Conservation (phyloP, 495 filamentous ascomycete species). For the Hypoxylon fuscum region DNA sequence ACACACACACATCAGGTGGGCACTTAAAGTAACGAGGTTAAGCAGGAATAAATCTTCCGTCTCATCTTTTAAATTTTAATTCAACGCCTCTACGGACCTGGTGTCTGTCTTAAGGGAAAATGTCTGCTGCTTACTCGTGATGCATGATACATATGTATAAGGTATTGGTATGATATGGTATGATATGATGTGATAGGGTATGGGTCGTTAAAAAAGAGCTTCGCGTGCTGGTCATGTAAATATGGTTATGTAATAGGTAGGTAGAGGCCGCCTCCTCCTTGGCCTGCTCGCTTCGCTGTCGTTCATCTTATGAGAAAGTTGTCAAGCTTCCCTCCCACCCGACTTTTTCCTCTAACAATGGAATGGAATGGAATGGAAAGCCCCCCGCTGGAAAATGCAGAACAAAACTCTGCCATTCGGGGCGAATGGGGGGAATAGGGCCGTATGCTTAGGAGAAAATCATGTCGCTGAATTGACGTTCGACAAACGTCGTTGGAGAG, state of each 20-base stretch:
- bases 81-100: too few species aligned
- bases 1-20: too few species aligned
- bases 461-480: slow-evolving; percentile 8
- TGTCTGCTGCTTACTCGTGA: not conserved
- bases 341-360: slow-evolving; percentile 16
- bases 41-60: too few species aligned
- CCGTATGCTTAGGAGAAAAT: not conserved
- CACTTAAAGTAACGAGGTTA: too few species aligned
- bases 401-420: slow-evolving; percentile 17
- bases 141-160: not conserved
- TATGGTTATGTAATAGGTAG: too few species aligned
- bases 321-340: slow-evolving; percentile 13
- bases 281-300: not conserved
- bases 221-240: slow-evolving; percentile 1
- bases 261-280: not conserved
- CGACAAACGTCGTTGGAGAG: not conserved
- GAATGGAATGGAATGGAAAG: too few species aligned
- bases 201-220: not conserved
- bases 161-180: not conserved
- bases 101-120: too few species aligned
- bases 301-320: slow-evolving; percentile 1
- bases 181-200: too few species aligned
- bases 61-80: too few species aligned
- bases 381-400: slow-evolving; percentile 28
- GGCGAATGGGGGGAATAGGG: not conserved